These are phyloP conservation scores for Leersia perrieri DNA, from an alignment of 176 grass and related monocot species.

Conservation along the genomic window DNA sequence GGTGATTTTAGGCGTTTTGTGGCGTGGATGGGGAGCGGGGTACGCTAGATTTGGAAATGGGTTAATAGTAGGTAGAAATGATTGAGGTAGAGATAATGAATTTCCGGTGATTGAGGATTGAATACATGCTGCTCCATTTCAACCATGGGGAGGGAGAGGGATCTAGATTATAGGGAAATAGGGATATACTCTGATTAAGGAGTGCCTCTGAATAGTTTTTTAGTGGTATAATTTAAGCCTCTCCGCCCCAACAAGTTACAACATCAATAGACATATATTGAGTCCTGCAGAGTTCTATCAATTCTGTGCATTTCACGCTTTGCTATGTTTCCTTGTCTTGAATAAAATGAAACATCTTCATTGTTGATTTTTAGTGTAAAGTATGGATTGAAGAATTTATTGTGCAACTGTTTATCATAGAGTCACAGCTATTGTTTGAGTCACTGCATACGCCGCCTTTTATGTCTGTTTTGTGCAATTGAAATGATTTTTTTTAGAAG, in stretches of 20 bases:
- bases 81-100: too few species aligned
- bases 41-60: constrained; percentile 10
- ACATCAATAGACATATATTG: background rate
- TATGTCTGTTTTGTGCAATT: background rate
- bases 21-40: background rate
- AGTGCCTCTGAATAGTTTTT: too few species aligned
- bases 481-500: background rate
- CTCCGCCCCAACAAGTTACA: background rate
- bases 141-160: background rate
- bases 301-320: background rate
- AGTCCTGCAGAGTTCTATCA: background rate
- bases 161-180: background rate
- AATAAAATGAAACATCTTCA: background rate
- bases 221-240: background rate
- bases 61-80: background rate
- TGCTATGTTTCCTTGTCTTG: background rate
- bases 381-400: background rate
- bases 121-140: background rate
- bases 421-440: background rate
- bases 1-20: background rate
- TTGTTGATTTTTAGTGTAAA: background rate
- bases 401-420: background rate
- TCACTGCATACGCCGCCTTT: background rate
- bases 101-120: background rate
- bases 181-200: too few species aligned